Evolutionary conservation across 2,329 filamentous ascomycete genomes (phyloP).

Genomic region (Stylonectria norvegica): DNA sequence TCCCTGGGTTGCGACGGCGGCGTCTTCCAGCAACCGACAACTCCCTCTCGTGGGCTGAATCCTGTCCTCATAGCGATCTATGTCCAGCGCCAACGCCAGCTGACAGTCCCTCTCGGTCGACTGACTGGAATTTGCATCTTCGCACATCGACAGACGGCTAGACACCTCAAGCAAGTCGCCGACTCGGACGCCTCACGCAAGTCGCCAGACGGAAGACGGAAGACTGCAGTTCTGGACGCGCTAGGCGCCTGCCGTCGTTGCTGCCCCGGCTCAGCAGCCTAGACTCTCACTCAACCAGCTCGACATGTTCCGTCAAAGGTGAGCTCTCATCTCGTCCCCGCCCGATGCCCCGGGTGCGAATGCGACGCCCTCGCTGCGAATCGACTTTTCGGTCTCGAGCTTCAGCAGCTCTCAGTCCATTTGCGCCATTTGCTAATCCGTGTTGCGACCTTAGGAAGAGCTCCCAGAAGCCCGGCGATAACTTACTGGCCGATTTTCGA

Average conservation of each 20-base stretch:
- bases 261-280: too few relatives aligned
- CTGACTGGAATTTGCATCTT: too few relatives aligned
- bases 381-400: not conserved
- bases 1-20: not conserved
- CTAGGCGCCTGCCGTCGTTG: too few relatives aligned
- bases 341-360: not conserved
- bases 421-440: too few relatives aligned
- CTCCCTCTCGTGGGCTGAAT: too few relatives aligned
- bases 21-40: not conserved
- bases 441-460: constrained; percentile 60
- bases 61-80: not conserved
- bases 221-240: too few relatives aligned
- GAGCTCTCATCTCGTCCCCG: constrained; percentile 9
- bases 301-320: constrained; percentile 32
- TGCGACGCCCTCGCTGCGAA: not conserved
- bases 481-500: constrained; percentile 80
- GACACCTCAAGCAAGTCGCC: too few relatives aligned
- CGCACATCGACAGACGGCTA: too few relatives aligned
- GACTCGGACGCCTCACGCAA: too few relatives aligned
- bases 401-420: constrained; percentile 3
- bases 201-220: too few relatives aligned
- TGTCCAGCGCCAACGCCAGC: constrained; percentile 5
- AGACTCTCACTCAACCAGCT: too few relatives aligned
- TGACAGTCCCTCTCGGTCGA: constrained; percentile 7
- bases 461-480: constrained; percentile 81